phyloP scores from a whole-genome alignment of 2,329 filamentous ascomycete genomes.

The Monilinia laxa region DNA sequence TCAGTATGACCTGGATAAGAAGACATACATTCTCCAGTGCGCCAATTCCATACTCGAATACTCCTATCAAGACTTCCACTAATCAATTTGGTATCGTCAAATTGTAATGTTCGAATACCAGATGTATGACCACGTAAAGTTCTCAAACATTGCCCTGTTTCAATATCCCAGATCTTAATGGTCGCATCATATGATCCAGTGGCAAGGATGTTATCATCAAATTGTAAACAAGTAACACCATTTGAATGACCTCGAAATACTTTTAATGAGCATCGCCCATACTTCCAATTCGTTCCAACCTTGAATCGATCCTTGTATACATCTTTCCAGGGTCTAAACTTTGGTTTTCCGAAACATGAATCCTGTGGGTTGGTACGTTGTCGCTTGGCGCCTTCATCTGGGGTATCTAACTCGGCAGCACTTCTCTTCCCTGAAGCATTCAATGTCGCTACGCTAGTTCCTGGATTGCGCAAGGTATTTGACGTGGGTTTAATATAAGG shows the following conservation, averaged over 20 bases:
- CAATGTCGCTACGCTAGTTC: slow-evolving; percentile 22
- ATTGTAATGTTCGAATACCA: slow-evolving; percentile 86
- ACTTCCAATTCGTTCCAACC: slow-evolving; percentile 96
- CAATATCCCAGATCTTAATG: slow-evolving; percentile 94
- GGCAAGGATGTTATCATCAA: slow-evolving; percentile 87
- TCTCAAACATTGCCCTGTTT: slow-evolving; percentile 81
- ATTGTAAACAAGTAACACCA: slow-evolving; percentile 66
- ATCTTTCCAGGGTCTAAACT: slow-evolving; percentile 84
- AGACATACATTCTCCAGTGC: slow-evolving; percentile 80
- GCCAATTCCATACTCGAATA: slow-evolving; percentile 95
- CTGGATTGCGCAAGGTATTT: slow-evolving; percentile 37
- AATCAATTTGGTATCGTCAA: slow-evolving; percentile 88
- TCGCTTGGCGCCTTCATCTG: slow-evolving; percentile 32
- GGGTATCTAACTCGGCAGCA: slow-evolving; percentile 28
- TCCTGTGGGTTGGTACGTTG: slow-evolving; percentile 31
- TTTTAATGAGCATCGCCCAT: slow-evolving; percentile 81
- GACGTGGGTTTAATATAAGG: slow-evolving; percentile 51
- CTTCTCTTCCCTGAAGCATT: slow-evolving; percentile 34
- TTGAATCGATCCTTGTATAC: slow-evolving; percentile 95
- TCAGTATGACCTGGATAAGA: slow-evolving; percentile 77
- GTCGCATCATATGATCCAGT: slow-evolving; percentile 95
- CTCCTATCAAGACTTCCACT: slow-evolving; percentile 85
- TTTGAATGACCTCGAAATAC: slow-evolving; percentile 86
- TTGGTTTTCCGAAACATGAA: slow-evolving; percentile 44
- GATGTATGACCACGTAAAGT: slow-evolving; percentile 79